Conservation (phyloP, 2,329 filamentous ascomycete species). For the Claviceps spartinae region DNA sequence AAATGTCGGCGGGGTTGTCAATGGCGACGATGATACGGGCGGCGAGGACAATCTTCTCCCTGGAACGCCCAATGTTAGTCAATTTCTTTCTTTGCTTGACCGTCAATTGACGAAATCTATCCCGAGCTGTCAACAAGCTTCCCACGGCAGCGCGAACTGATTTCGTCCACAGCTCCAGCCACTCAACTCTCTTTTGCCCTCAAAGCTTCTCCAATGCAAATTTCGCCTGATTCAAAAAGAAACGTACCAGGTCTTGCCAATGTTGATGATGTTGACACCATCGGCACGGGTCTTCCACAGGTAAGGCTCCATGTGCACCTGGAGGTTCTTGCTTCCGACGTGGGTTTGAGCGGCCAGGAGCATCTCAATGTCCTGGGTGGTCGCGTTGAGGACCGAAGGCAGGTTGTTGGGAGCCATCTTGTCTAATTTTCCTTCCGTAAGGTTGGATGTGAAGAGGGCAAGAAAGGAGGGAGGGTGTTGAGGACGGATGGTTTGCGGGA, state of each 20-base stretch:
- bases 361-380: slow-evolving; percentile 97
- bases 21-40: slow-evolving; percentile 97
- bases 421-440: slow-evolving; percentile 31
- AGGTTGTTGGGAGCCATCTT: slow-evolving; percentile 94
- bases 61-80: slow-evolving; percentile 22
- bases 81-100: background rate
- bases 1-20: slow-evolving; percentile 98
- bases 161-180: background rate
- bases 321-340: slow-evolving; percentile 97
- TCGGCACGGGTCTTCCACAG: slow-evolving; percentile 99
- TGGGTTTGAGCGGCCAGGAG: slow-evolving; percentile 94
- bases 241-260: slow-evolving; percentile 97
- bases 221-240: background rate
- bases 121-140: background rate
- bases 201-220: too few relatives aligned
- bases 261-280: slow-evolving; percentile 97
- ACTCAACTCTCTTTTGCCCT: too few relatives aligned
- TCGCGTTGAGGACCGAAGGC: slow-evolving; percentile 91
- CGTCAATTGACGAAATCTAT: too few relatives aligned
- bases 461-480: slow-evolving; percentile 14
- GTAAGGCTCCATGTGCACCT: slow-evolving; percentile 99
- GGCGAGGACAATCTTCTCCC: slow-evolving; percentile 99
- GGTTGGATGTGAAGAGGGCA: slow-evolving; percentile 15
- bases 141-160: background rate
- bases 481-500: slow-evolving; percentile 8